Evolutionary conservation across 139 green algal species (phyloP).

Genomic region (Picochlorum sp.): DNA sequence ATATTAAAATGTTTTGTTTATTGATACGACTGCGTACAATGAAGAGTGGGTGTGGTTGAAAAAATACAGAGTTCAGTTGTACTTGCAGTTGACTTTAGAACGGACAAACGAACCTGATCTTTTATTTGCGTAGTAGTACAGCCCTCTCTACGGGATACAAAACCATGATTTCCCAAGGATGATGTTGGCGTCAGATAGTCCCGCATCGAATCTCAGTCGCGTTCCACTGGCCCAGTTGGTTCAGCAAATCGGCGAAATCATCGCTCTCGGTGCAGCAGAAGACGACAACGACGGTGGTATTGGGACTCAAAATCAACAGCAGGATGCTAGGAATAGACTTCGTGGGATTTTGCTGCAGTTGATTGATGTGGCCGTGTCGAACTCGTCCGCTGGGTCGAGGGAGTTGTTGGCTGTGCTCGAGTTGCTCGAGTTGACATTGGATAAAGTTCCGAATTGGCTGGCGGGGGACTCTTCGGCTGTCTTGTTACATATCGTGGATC

Average conservation of each 20-base stretch:
- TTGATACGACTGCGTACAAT: too few species aligned
- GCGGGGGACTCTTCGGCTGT: not conserved
- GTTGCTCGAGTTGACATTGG: not conserved
- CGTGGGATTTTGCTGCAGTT: not conserved
- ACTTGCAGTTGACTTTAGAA: too few species aligned
- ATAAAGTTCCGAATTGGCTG: not conserved
- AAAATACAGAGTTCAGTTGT: too few species aligned
- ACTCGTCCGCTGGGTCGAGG: not conserved
- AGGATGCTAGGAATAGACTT: not conserved
- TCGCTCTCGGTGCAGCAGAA: slow-evolving; percentile 17
- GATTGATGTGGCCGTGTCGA: not conserved
- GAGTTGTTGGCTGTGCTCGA: not conserved
- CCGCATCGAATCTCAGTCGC: not conserved
- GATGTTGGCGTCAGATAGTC: not conserved
- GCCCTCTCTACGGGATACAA: too few species aligned
- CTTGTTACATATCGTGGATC: not conserved
- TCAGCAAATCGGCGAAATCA: slow-evolving; percentile 27
- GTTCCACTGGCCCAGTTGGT: slow-evolving; percentile 6
- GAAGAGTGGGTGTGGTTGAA: too few species aligned
- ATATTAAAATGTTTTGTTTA: too few species aligned
- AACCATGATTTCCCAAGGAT: not conserved
- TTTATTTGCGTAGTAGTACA: too few species aligned
- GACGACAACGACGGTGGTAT: not conserved
- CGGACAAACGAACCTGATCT: too few species aligned
- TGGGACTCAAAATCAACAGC: slow-evolving; percentile 2